A percentile compares a stretch with the other conserved stretches of the same genome.
Evolutionary conservation across 2,329 filamentous ascomycete genomes (phyloP).

Genomic region (Aspergillus sp.): DNA sequence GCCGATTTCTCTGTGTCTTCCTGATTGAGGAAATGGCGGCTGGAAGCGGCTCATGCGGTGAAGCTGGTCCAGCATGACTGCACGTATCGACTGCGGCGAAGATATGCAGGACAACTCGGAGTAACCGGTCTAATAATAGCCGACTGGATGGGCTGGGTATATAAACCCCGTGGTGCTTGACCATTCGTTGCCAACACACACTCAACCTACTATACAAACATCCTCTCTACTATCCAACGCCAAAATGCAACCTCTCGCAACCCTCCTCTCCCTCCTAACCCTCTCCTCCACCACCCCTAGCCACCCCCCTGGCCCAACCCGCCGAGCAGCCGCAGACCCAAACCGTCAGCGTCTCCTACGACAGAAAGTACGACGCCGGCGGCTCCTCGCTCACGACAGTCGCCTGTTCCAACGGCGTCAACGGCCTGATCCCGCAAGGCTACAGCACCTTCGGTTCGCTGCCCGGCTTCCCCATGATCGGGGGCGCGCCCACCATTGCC

Average conservation of each 20-base stretch:
- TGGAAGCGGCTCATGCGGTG: neutral
- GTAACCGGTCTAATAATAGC: neutral
- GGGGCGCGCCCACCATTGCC: conserved; percentile 39
- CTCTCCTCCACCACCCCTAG: conserved; percentile 16
- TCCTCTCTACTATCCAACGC: no score
- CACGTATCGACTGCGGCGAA: no score
- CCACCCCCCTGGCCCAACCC: conserved; percentile 10
- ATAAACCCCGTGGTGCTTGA: neutral
- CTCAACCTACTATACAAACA: neutral
- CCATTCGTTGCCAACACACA: neutral
- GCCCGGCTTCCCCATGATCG: conserved; percentile 41
- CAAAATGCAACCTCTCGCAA: conserved; percentile 9
- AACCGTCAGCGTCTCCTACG: conserved; percentile 54
- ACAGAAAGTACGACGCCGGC: conserved; percentile 58
- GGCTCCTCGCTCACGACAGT: conserved; percentile 47
- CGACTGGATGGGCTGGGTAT: neutral
- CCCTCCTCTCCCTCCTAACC: conserved; percentile 12
- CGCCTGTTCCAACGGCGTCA: conserved; percentile 28
- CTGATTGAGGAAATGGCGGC: neutral
- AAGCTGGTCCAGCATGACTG: no score
- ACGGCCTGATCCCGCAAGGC: conserved; percentile 24
- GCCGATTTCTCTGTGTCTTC: neutral
- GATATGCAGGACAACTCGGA: no score
- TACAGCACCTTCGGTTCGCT: conserved; percentile 36
- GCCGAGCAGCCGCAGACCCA: conserved; percentile 6